Base-by-base conservation (phyloP, 2,329 filamentous ascomycete species). In the Pseudovirgaria hyperparasitica region DNA sequence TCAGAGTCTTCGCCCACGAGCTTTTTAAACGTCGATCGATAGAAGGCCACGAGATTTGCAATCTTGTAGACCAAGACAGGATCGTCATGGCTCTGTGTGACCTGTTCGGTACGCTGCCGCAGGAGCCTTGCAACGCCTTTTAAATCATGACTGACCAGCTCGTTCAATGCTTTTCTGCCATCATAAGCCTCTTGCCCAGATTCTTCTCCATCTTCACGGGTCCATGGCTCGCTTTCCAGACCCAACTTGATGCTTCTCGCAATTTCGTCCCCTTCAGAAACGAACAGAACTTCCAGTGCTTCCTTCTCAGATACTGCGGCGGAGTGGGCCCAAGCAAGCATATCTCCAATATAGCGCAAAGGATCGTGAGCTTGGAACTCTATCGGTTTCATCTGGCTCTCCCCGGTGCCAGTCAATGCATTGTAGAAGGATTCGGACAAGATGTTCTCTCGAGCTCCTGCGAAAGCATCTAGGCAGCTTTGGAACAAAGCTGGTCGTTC, bases 241-340 rank as follows among this genome's bases (percentile, higher is more conserved):
- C 84, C 84, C 22, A 76, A 75, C 45, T 82, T 73, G 15, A 94
- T 76, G 1, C 79, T 82, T 37, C 75, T 81, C 15, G 79, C 78
- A 30, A 96, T 81, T 43, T 92, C 84, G 35, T 90, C 81, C 2
- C 82, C 86, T 35, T 94, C 86, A 0, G 80, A 78, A 22, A 94
- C 76, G 46, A 98, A 98, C 1, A 98, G 62, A 2, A 84, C 74
- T 50, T 96, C 87, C 5, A 98, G 64, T 0, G 86, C 85, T 54
- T 98, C 90, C 27, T 82, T 72, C 53, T 98, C 90, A 17, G 87
- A 92, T 1, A 98, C 90, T 0, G 87, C 78, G 3, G 86, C 81
- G 1, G 90, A 93, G 50, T 98, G 90, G 5, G 80, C 75, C 90
- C 90, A 98, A 5, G 90, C 90, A 9, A 98, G 67, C 86, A 98